Percentiles rank a stretch among this genome's conserved stretches.
Evolutionary conservation across 306 rosid genomes (phyloP).

Genomic region (Quillaja saponaria): DNA sequence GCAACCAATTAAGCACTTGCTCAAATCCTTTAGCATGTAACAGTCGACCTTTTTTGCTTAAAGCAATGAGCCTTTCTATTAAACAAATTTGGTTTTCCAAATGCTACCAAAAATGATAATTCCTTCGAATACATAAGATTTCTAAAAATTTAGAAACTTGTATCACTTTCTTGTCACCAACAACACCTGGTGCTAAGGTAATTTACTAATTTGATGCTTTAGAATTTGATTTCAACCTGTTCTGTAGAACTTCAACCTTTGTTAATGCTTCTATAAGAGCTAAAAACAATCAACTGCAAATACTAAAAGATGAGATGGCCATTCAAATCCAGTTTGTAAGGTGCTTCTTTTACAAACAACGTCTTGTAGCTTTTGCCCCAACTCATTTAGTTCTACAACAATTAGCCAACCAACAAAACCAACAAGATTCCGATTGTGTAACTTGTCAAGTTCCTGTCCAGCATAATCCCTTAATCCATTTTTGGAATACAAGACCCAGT

Average conservation of each 20-base stretch:
- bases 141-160: slow-evolving; percentile 40
- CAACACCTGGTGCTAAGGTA: slow-evolving; percentile 35
- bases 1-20: slow-evolving; percentile 87
- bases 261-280: slow-evolving; percentile 64
- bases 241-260: slow-evolving; percentile 42
- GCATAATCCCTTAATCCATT: too few species aligned
- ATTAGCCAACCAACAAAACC: too few species aligned
- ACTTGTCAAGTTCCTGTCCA: too few species aligned
- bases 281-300: slow-evolving; percentile 85
- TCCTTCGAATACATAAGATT: slow-evolving; percentile 43
- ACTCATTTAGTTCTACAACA: too few species aligned
- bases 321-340: slow-evolving; percentile 78
- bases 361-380: too few species aligned
- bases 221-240: slow-evolving; percentile 41
- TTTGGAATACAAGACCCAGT: too few species aligned
- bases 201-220: slow-evolving; percentile 39
- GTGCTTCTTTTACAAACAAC: too few species aligned
- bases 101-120: slow-evolving; percentile 65
- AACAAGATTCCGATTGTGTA: too few species aligned
- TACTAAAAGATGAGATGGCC: slow-evolving; percentile 86
- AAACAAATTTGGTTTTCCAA: slow-evolving; percentile 57
- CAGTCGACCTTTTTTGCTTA: slow-evolving; percentile 77
- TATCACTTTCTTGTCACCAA: slow-evolving; percentile 47
- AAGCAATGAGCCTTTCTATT: slow-evolving; percentile 70
- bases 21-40: slow-evolving; percentile 83